These are phyloP conservation scores for Phytophthora citrophthora DNA, from an alignment of 352 stramenopile species.

Conservation along the genomic window DNA sequence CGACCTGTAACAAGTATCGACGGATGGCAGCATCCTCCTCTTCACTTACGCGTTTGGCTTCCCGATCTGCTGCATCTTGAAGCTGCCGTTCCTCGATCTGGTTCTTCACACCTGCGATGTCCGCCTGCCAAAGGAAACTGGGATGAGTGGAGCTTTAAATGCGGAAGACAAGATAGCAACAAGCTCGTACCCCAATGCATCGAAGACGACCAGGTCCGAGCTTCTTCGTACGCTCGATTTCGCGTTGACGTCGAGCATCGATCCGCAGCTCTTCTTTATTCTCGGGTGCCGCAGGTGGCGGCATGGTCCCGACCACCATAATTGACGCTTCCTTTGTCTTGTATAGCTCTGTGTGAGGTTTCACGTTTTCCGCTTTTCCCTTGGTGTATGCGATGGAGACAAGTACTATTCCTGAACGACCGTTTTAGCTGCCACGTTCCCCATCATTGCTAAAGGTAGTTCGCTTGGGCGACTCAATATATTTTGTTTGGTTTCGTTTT, in stretches of 20 bases:
- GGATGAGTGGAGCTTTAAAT: neutral
- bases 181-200: conserved; percentile 60
- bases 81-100: conserved; percentile 73
- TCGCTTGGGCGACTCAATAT: conserved; percentile 30
- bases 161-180: neutral
- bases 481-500: conserved; percentile 31
- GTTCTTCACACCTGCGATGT: conserved; percentile 80
- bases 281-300: conserved; percentile 29
- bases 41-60: conserved; percentile 49
- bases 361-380: conserved; percentile 6
- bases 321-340: neutral
- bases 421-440: conserved; percentile 6
- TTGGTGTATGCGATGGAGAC: conserved; percentile 13
- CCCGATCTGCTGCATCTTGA: conserved; percentile 49
- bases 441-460: conserved; percentile 2
- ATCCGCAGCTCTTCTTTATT: conserved; percentile 55
- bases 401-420: conserved; percentile 21
- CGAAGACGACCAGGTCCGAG: conserved; percentile 67
- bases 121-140: conserved; percentile 40
- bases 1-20: conserved; percentile 78
- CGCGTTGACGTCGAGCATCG: conserved; percentile 65
- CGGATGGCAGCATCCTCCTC: conserved; percentile 74
- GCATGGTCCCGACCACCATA: conserved; percentile 38
- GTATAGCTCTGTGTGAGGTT: conserved; percentile 1
- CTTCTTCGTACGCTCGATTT: conserved; percentile 75